Base-by-base conservation (phyloP, 805 yeast species). In the Metschnikowia gelsemii region DNA sequence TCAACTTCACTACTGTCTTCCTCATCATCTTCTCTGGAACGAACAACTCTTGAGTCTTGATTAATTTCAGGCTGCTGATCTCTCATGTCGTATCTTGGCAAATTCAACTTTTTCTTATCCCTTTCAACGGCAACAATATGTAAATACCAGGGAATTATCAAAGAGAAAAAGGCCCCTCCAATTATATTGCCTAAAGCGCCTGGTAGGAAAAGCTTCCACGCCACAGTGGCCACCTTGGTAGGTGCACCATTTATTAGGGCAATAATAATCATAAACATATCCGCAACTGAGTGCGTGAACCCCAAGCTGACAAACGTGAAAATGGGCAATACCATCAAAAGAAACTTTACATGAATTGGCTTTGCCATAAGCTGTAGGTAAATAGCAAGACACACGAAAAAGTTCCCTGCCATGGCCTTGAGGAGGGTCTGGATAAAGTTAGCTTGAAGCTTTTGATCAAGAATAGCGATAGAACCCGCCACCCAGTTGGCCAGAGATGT, bases 11-110 rank as follows among this genome's bases (percentile, higher is more conserved):
- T 52, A 45, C 31, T 41, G 8, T 41, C 48, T 12, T 33, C 49
- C 4, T 40, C 44, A n/a, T 33, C 45, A 8, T 45, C 47, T 9
- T 45, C 50, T 8, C 13, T 16, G 11, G 43, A 52, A 21, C 86
- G 73, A 2, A 85, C 84, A 8, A 86, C 91, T 65, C 93, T 75
- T 4, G 91, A 84, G 59, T 86, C 95, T 68, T 78, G 73, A 52
- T 80, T 81, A 45, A 84, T 63, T 53, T 83, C 85, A 3, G 95
- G 93, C 51, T 84, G 91, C 59, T 86, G 93, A 61, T 86, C 95
- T 51, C 79, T 73, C 40, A 80, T 79, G 29, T 83, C 91, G 52
- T 75, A 84, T 29, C 68, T 64, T 2, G 95, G 95, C 46, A 86
- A 68, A 19, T 80, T 72, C 57, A 85, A 64, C 32, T 68, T 56